phyloP scores from a whole-genome alignment of 2,329 filamentous ascomycete species.

The Colletotrichum sp. region DNA sequence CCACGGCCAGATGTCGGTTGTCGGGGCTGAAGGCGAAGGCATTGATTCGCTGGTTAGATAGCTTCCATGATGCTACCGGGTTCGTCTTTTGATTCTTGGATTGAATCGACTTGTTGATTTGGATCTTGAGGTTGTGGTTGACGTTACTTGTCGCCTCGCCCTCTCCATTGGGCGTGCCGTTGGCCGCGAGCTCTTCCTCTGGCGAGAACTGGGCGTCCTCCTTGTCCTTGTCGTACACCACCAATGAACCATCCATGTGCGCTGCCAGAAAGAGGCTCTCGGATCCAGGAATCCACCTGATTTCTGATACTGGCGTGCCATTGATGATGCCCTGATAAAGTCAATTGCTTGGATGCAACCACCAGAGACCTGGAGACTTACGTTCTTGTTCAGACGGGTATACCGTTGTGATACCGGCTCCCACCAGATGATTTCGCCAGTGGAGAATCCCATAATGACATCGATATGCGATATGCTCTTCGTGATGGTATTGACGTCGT shows the following conservation, averaged over 20 bases:
- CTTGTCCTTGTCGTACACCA: slow-evolving; percentile 98
- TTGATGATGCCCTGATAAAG: slow-evolving; percentile 80
- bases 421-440: slow-evolving; percentile 98
- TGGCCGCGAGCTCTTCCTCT: slow-evolving; percentile 60
- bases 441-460: slow-evolving; percentile 93
- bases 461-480: slow-evolving; percentile 84
- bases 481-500: slow-evolving; percentile 87
- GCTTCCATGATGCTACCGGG: slow-evolving; percentile 89
- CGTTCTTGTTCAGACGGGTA: slow-evolving; percentile 94
- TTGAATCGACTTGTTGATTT: slow-evolving; percentile 88
- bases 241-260: slow-evolving; percentile 87
- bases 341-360: slow-evolving; percentile 12
- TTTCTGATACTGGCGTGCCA: slow-evolving; percentile 81
- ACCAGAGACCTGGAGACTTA: slow-evolving; percentile 39
- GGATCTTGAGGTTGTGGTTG: slow-evolving; percentile 57
- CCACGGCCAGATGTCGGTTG: slow-evolving; percentile 83
- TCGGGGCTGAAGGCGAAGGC: slow-evolving; percentile 93
- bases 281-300: slow-evolving; percentile 92
- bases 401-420: slow-evolving; percentile 97
- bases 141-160: slow-evolving; percentile 34
- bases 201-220: slow-evolving; percentile 82
- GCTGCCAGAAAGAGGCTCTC: slow-evolving; percentile 92
- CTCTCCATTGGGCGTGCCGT: slow-evolving; percentile 37
- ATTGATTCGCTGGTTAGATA: slow-evolving; percentile 90
- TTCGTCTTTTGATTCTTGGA: slow-evolving; percentile 94